Conservation (phyloP, 345 rosid genomes). For the Eucalyptus virginea region DNA sequence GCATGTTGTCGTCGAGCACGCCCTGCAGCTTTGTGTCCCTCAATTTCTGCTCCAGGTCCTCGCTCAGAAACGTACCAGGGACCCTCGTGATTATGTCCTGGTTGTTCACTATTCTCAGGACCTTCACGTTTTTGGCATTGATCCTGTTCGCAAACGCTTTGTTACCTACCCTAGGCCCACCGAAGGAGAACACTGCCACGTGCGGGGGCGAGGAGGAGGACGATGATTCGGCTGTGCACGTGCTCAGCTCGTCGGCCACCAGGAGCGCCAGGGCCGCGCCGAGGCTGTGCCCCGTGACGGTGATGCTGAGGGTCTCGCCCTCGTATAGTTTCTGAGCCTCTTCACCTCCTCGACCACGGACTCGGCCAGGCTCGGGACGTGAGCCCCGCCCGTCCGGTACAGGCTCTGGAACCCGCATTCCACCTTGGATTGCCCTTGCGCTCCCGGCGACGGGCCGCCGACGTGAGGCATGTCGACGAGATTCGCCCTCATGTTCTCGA, state of each 20-base stretch:
- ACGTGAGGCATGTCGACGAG: slow-evolving; percentile 18
- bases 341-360: slow-evolving; percentile 40
- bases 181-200: slow-evolving; percentile 78
- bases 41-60: slow-evolving; percentile 10
- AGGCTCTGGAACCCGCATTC: slow-evolving; percentile 81
- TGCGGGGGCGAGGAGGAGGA: slow-evolving; percentile 20
- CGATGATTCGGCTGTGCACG: slow-evolving; percentile 12
- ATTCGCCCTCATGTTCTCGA: slow-evolving; percentile 57
- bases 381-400: slow-evolving; percentile 41
- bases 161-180: slow-evolving; percentile 88
- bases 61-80: slow-evolving; percentile 47
- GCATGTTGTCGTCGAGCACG: slow-evolving; percentile 25
- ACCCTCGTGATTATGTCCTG: slow-evolving; percentile 79
- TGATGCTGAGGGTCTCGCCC: slow-evolving; percentile 70
- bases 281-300: slow-evolving; percentile 85
- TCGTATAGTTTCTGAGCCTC: slow-evolving; percentile 40
- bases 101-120: slow-evolving; percentile 66
- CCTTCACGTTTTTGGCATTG: slow-evolving; percentile 41
- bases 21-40: slow-evolving; percentile 10
- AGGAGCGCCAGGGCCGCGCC: slow-evolving; percentile 86
- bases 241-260: slow-evolving; percentile 58
- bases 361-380: slow-evolving; percentile 45
- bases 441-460: background rate
- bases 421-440: slow-evolving; percentile 32
- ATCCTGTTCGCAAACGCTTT: slow-evolving; percentile 32